Evolutionary conservation across 257 asterid species (phyloP).

Genomic region (Ligustrum vulgare): DNA sequence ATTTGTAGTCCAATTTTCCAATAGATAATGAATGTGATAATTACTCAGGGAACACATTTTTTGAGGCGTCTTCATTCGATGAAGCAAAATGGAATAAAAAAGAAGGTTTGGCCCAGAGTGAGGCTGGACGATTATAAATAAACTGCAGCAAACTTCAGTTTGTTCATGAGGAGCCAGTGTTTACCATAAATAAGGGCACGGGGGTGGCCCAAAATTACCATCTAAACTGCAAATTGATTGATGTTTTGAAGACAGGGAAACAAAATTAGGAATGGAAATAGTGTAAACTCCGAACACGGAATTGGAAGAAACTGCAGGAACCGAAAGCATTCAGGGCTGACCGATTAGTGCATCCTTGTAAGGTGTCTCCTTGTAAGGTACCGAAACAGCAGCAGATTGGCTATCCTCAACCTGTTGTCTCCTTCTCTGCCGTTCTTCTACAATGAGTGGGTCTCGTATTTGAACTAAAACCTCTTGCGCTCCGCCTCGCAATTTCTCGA

Average conservation of each 20-base stretch:
- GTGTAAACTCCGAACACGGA: not conserved
- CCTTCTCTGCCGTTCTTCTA: constrained; percentile 32
- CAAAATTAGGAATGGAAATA: not conserved
- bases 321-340: constrained; percentile 27
- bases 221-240: not conserved
- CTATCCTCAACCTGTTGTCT: constrained; percentile 22
- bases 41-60: too few relatives aligned
- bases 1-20: too few relatives aligned
- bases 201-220: too few relatives aligned
- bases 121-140: too few relatives aligned
- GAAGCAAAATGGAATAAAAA: too few relatives aligned
- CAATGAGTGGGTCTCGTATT: constrained; percentile 55
- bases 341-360: constrained; percentile 68
- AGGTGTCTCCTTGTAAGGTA: constrained; percentile 40
- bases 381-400: constrained; percentile 23
- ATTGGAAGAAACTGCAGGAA: not conserved
- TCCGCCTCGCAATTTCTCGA: constrained; percentile 87
- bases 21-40: too few relatives aligned
- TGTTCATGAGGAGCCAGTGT: too few relatives aligned
- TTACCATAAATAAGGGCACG: too few relatives aligned
- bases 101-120: too few relatives aligned
- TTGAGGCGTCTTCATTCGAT: too few relatives aligned
- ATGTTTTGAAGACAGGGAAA: not conserved
- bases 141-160: too few relatives aligned
- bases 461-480: constrained; percentile 62